Conservation (phyloP, 148 eudicot species). For the Diospyros lotus region DNA sequence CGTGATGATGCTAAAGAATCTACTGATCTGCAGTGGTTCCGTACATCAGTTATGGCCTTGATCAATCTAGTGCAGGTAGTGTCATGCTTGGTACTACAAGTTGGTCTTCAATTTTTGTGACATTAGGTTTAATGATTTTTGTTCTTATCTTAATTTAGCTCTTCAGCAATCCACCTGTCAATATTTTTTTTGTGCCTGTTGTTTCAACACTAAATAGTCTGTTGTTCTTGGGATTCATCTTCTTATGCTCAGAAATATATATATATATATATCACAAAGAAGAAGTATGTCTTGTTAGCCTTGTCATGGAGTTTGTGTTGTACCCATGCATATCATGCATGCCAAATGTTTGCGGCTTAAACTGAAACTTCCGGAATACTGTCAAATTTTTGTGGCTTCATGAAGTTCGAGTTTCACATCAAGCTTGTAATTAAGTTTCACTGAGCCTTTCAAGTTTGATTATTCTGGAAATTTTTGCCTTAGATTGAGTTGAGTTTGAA, state of each 20-base stretch:
- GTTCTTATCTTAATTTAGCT: neutral
- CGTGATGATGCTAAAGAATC: slow-evolving; percentile 52
- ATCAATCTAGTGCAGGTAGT: slow-evolving; percentile 72
- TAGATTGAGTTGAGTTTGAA: too few species aligned
- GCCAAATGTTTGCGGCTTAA: too few species aligned
- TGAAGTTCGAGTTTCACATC: too few species aligned
- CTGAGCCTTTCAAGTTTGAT: too few species aligned
- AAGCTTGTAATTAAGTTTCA: too few species aligned
- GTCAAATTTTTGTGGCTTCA: too few species aligned
- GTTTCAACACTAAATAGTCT: neutral
- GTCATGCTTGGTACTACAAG: neutral
- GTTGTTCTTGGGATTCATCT: neutral
- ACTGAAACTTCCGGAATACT: too few species aligned
- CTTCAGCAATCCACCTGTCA: neutral
- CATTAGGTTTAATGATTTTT: neutral
- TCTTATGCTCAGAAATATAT: neutral
- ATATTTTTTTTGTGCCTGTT: neutral
- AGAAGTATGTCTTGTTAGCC: neutral
- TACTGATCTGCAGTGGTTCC: slow-evolving; percentile 56
- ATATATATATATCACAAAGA: neutral
- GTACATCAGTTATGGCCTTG: slow-evolving; percentile 63
- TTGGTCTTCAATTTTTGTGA: neutral
- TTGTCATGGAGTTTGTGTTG: too few species aligned
- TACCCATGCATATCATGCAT: too few species aligned
- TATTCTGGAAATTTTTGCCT: too few species aligned